A percentile compares a stretch with the other conserved stretches of the same genome.
Evolutionary conservation across 805 yeast genomes (phyloP).

Genomic region (Wickerhamomyces xylosicus): DNA sequence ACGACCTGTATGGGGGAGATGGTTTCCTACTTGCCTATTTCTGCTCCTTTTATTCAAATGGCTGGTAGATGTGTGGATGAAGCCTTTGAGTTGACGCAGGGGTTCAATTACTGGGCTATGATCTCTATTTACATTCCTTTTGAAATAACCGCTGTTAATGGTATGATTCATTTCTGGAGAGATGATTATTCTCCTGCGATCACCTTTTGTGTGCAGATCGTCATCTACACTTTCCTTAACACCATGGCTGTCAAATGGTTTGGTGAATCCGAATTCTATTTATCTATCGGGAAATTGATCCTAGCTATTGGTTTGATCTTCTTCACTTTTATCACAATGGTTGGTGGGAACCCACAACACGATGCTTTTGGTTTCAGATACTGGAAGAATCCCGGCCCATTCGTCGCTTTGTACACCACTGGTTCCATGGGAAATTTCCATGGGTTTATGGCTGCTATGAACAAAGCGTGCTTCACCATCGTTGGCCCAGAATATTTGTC

Average conservation of each 20-base stretch:
- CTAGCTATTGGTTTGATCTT: constrained; percentile 62
- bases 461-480: constrained; percentile 65
- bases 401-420: constrained; percentile 41
- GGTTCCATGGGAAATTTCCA: constrained; percentile 56
- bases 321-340: constrained; percentile 72
- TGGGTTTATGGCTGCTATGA: constrained; percentile 62
- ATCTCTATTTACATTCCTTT: constrained; percentile 48
- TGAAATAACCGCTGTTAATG: constrained; percentile 55
- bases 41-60: constrained; percentile 54
- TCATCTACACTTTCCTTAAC: constrained; percentile 51
- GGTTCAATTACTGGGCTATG: constrained; percentile 51
- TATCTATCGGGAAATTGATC: constrained; percentile 60
- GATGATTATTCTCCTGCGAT: constrained; percentile 66
- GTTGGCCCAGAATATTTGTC: constrained; percentile 82
- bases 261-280: constrained; percentile 77
- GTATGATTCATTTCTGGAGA: constrained; percentile 65
- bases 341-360: constrained; percentile 74
- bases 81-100: constrained; percentile 59
- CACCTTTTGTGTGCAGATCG: constrained; percentile 54
- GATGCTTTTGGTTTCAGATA: constrained; percentile 52
- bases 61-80: constrained; percentile 58
- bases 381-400: constrained; percentile 42
- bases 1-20: constrained; percentile 55
- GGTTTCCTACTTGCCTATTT: constrained; percentile 50
- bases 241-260: constrained; percentile 62